Conservation (phyloP, 2,329 filamentous ascomycete species). For the Berkeleyomyces rouxiae region DNA sequence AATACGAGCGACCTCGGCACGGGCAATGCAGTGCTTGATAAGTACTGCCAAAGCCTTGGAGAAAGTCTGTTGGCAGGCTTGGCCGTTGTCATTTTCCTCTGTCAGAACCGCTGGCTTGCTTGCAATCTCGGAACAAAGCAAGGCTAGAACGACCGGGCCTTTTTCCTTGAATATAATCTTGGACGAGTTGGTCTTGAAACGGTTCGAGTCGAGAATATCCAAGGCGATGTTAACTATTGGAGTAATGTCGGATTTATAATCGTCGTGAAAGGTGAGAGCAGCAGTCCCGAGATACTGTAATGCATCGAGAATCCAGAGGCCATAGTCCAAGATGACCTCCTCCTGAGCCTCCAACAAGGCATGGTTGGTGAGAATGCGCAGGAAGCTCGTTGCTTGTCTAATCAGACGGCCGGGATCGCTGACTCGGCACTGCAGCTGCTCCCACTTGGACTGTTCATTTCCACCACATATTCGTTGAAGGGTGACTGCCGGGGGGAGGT, state of each 20-base stretch:
- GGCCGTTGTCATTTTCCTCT: conserved; percentile 17
- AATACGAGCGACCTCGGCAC: conserved; percentile 3
- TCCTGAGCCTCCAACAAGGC: conserved; percentile 21
- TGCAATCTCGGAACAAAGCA: conserved; percentile 28
- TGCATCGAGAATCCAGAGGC: conserved; percentile 34
- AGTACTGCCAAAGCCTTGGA: conserved; percentile 26
- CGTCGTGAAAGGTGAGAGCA: conserved; percentile 24
- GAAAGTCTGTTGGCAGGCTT: conserved; percentile 21
- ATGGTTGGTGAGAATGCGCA: conserved; percentile 28
- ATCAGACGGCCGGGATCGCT: conserved; percentile 27
- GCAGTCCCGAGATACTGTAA: conserved; percentile 27
- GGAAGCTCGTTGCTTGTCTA: conserved; percentile 29
- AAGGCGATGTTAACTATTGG: conserved; percentile 24
- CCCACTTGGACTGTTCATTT: conserved; percentile 16
- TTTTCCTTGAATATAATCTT: conserved; percentile 7
- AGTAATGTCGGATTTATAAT: conserved; percentile 20
- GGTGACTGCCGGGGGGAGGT: conserved; percentile 25
- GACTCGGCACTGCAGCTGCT: conserved; percentile 26
- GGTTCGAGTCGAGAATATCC: conserved; percentile 19
- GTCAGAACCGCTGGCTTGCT: conserved; percentile 20
- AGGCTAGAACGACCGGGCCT: conserved; percentile 20
- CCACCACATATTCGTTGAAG: conserved; percentile 21
- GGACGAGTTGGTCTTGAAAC: conserved; percentile 6
- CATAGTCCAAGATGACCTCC: conserved; percentile 22
- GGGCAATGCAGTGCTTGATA: conserved; percentile 17